Percentiles rank a stretch among this genome's conserved stretches.
phyloP scores from a whole-genome alignment of 495 filamentous ascomycete genomes.

The Tuber magnatum region DNA sequence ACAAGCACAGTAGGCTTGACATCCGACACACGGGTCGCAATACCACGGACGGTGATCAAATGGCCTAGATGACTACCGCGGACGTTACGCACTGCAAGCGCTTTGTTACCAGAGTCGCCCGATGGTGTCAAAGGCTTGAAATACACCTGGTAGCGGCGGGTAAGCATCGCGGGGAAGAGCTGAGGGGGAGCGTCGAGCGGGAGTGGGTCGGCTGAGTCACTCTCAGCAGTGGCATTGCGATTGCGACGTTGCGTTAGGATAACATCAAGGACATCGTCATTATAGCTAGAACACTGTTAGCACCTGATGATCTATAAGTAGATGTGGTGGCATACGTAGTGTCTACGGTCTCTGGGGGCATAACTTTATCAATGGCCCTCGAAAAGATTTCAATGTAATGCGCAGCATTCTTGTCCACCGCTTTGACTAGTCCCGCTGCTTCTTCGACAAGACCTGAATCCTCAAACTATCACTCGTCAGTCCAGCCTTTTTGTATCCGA shows the following conservation, averaged over 20 bases:
- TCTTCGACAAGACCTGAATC: conserved; percentile 65
- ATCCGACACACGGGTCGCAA: conserved; percentile 90
- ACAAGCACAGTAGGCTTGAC: conserved; percentile 96
- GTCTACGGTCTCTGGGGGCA: conserved; percentile 72
- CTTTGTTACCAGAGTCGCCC: conserved; percentile 61
- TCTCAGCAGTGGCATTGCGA: conserved; percentile 69
- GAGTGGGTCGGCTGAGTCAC: conserved; percentile 41
- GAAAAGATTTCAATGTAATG: conserved; percentile 92
- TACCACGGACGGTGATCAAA: conserved; percentile 89
- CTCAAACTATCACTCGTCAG: conserved; percentile 44
- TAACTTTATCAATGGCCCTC: conserved; percentile 73
- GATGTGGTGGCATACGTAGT: conserved; percentile 55
- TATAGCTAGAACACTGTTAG: conserved; percentile 55
- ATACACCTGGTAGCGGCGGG: conserved; percentile 85
- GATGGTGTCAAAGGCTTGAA: conserved; percentile 82
- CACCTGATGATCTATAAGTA: conserved; percentile 18
- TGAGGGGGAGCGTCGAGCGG: conserved; percentile 43
- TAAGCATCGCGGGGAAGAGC: conserved; percentile 84
- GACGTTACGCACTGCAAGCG: conserved; percentile 86
- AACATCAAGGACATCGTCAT: conserved; percentile 94
- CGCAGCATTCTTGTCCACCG: conserved; percentile 81
- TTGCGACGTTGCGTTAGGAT: conserved; percentile 85
- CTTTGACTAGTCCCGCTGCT: conserved; percentile 66
- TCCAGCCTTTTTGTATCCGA: neutral
- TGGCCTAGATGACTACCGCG: conserved; percentile 84